Evolutionary conservation across 1,139 yeast species (phyloP).

Genomic region (Saccharomyces pastorianus): DNA sequence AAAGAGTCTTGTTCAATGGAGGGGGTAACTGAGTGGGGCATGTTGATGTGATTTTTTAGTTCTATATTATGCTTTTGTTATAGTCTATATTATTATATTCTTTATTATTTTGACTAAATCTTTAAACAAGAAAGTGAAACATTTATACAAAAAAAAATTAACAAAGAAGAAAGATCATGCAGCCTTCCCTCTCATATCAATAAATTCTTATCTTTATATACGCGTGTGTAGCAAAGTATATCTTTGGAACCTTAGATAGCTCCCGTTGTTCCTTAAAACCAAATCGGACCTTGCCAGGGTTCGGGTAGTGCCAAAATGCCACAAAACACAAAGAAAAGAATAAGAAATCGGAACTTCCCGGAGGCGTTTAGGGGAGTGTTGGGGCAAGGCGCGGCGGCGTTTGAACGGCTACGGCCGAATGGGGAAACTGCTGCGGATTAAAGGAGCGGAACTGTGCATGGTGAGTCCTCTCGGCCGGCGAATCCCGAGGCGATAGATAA

Average conservation of each 20-base stretch:
- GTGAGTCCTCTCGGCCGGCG: background rate
- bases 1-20: slow-evolving; percentile 8
- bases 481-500: background rate
- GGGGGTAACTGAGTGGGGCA: slow-evolving; percentile 19
- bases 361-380: background rate
- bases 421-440: background rate
- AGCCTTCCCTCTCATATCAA: background rate
- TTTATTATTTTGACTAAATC: background rate
- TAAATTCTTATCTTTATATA: background rate
- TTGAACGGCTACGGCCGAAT: background rate
- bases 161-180: background rate
- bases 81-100: background rate
- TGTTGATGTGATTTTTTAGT: slow-evolving; percentile 3
- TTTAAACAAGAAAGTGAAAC: background rate
- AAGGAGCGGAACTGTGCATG: background rate
- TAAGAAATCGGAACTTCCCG: background rate
- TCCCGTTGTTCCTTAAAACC: background rate
- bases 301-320: background rate
- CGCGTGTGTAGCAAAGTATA: background rate
- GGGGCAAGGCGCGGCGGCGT: background rate
- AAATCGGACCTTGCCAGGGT: background rate
- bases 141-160: background rate
- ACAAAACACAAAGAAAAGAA: background rate
- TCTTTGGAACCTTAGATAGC: background rate
- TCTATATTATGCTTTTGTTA: background rate